Conservation (phyloP, 495 filamentous ascomycete species). For the Pseudoneurospora amorphoporcata region DNA sequence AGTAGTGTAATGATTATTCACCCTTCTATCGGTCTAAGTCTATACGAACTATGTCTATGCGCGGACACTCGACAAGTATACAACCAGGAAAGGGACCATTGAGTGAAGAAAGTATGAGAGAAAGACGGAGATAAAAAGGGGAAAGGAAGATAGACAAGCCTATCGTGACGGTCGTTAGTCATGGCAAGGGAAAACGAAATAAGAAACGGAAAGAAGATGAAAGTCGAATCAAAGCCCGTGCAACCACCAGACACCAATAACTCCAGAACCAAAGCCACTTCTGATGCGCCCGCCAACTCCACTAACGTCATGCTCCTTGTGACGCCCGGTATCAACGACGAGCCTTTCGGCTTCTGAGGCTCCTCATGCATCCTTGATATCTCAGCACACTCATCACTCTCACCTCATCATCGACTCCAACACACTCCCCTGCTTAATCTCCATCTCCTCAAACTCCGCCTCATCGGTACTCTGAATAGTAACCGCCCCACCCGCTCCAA, state of each 20-base stretch:
- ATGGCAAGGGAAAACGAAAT: not conserved
- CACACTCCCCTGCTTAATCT: not conserved
- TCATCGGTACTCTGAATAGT: not conserved
- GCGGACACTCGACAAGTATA: not conserved
- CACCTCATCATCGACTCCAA: not conserved
- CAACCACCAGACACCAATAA: not conserved
- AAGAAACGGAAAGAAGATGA: not conserved
- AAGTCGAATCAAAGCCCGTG: not conserved
- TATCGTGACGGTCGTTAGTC: not conserved
- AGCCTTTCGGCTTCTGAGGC: not conserved
- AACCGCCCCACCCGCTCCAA: not conserved
- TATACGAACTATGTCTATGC: not conserved
- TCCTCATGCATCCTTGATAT: too few species aligned
- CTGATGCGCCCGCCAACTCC: not conserved
- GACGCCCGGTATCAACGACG: not conserved
- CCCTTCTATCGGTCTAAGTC: not conserved
- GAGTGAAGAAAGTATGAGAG: too few species aligned
- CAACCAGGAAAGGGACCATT: not conserved
- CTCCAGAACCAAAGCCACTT: not conserved
- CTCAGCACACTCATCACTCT: not conserved
- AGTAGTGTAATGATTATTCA: not conserved
- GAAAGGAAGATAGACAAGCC: not conserved
- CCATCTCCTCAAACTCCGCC: not conserved
- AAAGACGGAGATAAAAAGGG: not conserved
- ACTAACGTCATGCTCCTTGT: not conserved